These are phyloP conservation scores for Phytophthora constricta DNA, from an alignment of 352 stramenopile species.

Conservation along the genomic window DNA sequence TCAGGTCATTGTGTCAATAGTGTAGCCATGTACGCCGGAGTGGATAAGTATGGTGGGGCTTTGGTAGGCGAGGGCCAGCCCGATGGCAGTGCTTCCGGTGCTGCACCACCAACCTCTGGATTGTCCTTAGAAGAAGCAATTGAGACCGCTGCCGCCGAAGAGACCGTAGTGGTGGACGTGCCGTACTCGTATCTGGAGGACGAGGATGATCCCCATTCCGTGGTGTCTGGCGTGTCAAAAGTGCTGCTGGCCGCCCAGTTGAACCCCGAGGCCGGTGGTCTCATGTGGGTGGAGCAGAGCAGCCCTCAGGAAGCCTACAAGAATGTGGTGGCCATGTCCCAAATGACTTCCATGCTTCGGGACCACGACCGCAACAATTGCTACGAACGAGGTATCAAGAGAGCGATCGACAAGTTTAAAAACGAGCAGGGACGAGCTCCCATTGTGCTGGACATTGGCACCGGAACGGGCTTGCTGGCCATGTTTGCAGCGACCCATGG, in stretches of 20 bases:
- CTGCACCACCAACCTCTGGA: slow-evolving; percentile 27
- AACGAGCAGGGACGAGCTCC: slow-evolving; percentile 47
- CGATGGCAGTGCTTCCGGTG: slow-evolving; percentile 23
- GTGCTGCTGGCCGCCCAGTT: slow-evolving; percentile 77
- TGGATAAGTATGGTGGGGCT: slow-evolving; percentile 84
- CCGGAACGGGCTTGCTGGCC: slow-evolving; percentile 82
- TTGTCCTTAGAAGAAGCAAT: slow-evolving; percentile 78
- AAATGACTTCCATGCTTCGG: slow-evolving; percentile 90
- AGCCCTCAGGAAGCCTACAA: slow-evolving; percentile 70
- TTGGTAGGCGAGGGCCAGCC: slow-evolving; percentile 72
- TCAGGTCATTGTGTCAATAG: too few species aligned
- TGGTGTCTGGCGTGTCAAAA: slow-evolving; percentile 67
- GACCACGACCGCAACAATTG: slow-evolving; percentile 79
- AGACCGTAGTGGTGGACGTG: slow-evolving; percentile 84
- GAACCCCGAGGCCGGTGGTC: slow-evolving; percentile 70
- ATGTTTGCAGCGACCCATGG: slow-evolving; percentile 89
- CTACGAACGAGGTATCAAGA: slow-evolving; percentile 78
- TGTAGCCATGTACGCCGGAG: slow-evolving; percentile 79
- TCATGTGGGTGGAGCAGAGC: slow-evolving; percentile 85
- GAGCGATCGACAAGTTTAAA: slow-evolving; percentile 64
- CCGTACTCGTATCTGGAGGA: slow-evolving; percentile 83
- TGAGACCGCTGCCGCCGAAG: slow-evolving; percentile 77
- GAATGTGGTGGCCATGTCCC: slow-evolving; percentile 86
- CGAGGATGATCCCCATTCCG: slow-evolving; percentile 58
- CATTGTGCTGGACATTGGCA: slow-evolving; percentile 85